Evolutionary conservation across 2,329 filamentous ascomycete genomes (phyloP).

Genomic region (Aaosphaeria arxii): DNA sequence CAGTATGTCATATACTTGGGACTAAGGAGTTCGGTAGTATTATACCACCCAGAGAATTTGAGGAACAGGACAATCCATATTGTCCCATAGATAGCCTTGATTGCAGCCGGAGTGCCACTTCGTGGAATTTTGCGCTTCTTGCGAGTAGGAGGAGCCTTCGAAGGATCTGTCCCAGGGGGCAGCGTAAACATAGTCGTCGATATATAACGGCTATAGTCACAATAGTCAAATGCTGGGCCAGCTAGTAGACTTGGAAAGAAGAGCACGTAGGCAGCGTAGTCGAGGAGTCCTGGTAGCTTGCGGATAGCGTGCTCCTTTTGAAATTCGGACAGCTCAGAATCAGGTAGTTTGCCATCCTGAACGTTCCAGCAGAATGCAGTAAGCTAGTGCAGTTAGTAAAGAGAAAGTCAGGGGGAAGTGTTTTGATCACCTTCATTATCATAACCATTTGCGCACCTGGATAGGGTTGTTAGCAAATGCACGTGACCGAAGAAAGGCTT

Average conservation of each 20-base stretch:
- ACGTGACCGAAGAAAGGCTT: background rate
- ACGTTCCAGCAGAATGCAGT: constrained; percentile 98
- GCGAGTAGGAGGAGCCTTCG: constrained; percentile 79
- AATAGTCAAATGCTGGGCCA: constrained; percentile 91
- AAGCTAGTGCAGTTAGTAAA: constrained; percentile 44
- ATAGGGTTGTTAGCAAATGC: background rate
- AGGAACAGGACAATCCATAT: constrained; percentile 79
- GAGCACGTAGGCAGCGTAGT: constrained; percentile 85
- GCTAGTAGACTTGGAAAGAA: constrained; percentile 92
- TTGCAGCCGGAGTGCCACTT: constrained; percentile 78
- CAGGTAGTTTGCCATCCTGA: constrained; percentile 80
- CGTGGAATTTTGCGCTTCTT: constrained; percentile 91
- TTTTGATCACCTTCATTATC: constrained; percentile 71
- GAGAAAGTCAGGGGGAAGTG: background rate
- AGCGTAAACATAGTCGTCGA: constrained; percentile 93
- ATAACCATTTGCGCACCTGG: constrained; percentile 87
- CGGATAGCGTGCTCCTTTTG: constrained; percentile 80
- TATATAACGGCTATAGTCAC: constrained; percentile 88
- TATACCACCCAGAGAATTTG: constrained; percentile 66
- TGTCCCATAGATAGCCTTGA: constrained; percentile 71
- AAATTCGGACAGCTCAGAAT: constrained; percentile 76
- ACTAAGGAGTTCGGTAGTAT: constrained; percentile 60
- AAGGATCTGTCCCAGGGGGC: constrained; percentile 74
- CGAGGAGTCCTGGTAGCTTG: constrained; percentile 70
- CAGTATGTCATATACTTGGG: constrained; percentile 65